Percentiles rank a stretch among this genome's conserved stretches.
Evolutionary conservation across 78 protist genomes (phyloP).

Genomic region (Acrasis kona): DNA sequence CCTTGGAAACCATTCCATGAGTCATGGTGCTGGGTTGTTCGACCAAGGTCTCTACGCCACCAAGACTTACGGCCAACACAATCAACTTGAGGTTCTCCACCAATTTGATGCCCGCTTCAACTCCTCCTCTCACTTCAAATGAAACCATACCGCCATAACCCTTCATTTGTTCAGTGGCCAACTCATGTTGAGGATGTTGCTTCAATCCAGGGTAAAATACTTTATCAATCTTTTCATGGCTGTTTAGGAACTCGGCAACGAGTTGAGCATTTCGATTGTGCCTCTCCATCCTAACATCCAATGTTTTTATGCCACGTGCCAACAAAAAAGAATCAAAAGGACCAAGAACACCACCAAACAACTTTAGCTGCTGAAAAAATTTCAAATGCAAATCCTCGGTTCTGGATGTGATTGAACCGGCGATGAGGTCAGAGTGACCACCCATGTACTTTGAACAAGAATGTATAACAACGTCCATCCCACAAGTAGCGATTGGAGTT

Average conservation of each 20-base stretch:
- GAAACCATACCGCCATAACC: constrained; percentile 21
- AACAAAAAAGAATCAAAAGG: constrained; percentile 7
- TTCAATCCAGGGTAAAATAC: constrained; percentile 72
- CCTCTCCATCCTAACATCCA: constrained; percentile 36
- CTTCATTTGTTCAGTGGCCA: neutral
- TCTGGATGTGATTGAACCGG: constrained; percentile 16
- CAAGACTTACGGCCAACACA: constrained; percentile 24
- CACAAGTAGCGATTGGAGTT: constrained; percentile 46
- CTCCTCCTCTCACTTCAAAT: constrained; percentile 16
- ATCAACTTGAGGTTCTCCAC: constrained; percentile 16
- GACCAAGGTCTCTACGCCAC: constrained; percentile 29
- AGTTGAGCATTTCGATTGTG: neutral
- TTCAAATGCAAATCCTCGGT: constrained; percentile 10
- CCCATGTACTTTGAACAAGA: constrained; percentile 51
- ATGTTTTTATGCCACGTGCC: neutral
- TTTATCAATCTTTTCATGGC: constrained; percentile 38
- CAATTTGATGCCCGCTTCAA: constrained; percentile 1
- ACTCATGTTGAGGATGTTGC: constrained; percentile 20
- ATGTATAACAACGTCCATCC: constrained; percentile 56
- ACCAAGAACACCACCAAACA: neutral
- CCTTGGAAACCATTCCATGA: constrained; percentile 39
- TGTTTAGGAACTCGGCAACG: constrained; percentile 32
- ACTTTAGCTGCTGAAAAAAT: constrained; percentile 11
- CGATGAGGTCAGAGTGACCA: constrained; percentile 48
- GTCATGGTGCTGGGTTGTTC: constrained; percentile 35